phyloP scores from a whole-genome alignment of 2,329 filamentous ascomycete genomes.

The Microsporum audouinii region DNA sequence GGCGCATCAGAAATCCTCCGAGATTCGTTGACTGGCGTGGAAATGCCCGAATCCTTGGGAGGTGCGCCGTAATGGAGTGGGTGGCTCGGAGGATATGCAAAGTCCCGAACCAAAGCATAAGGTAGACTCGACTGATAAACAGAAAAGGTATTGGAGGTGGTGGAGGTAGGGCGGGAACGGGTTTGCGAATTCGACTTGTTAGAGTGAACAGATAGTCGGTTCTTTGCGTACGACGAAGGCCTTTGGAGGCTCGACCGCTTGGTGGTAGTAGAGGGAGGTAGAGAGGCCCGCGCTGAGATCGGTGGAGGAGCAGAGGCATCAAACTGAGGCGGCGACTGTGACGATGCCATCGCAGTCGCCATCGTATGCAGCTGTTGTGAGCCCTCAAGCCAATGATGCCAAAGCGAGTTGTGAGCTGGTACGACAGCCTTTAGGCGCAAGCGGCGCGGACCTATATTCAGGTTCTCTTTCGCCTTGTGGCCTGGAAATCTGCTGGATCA shows the following conservation, averaged over 20 bases:
- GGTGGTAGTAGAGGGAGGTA: slow-evolving; percentile 38
- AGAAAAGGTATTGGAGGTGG: slow-evolving; percentile 69
- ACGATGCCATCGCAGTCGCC: slow-evolving; percentile 29
- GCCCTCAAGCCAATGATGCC: background rate
- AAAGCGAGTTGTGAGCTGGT: background rate
- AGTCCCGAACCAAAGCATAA: slow-evolving; percentile 89
- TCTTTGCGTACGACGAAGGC: slow-evolving; percentile 68
- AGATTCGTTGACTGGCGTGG: slow-evolving; percentile 73
- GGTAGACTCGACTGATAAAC: slow-evolving; percentile 73
- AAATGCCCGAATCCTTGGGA: slow-evolving; percentile 63
- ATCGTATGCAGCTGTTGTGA: slow-evolving; percentile 1
- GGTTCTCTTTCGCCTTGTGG: background rate
- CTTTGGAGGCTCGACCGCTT: slow-evolving; percentile 52
- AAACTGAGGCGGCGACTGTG: slow-evolving; percentile 24
- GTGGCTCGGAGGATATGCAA: slow-evolving; percentile 74
- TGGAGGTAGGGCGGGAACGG: slow-evolving; percentile 68
- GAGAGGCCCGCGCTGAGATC: slow-evolving; percentile 31
- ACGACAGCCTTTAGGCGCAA: background rate
- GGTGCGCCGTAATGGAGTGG: slow-evolving; percentile 92
- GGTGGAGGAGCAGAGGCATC: slow-evolving; percentile 20
- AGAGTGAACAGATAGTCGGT: slow-evolving; percentile 75
- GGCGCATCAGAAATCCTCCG: slow-evolving; percentile 71
- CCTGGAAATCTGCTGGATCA: background rate
- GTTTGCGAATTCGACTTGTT: slow-evolving; percentile 48
- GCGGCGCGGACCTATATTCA: background rate